Evolutionary conservation across 1,139 yeast species (phyloP), one percentile per base, ranked within the genome.

Genomic region (Scheffersomyces titani): DNA sequence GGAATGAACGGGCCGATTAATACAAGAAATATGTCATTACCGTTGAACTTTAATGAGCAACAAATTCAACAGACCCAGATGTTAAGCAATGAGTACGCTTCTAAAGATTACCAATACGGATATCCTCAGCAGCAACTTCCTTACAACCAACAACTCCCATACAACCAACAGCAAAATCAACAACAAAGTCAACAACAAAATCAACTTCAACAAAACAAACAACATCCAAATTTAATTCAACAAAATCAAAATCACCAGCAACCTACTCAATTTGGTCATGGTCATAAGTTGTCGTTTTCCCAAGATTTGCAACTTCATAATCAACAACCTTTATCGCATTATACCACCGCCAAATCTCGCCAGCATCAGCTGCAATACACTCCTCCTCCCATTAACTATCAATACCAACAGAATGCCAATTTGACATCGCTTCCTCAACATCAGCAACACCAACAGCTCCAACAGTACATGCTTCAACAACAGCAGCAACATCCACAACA

Each of bases 1-100:
- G 20, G 13, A 46, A 46, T 20, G 16, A 20, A 20, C 13, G 49
- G 49, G 6, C 49, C 49, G 22, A 13, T 22, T 9, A 16, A n/a
- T 19, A 52, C 54, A 44, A 56, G 63, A 52, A 57, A 60, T 49
- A 40, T 57, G 52, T 58, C 62, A 3, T 59, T 59, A 24, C 63
- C 63, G n/a, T 47, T 56, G 18, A 56, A 54, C 40, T 56, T 53
- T 44, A 55, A 51, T 49, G 13, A 47, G 36, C 46, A 21, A 51
- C n/a, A 52, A 48, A 13, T 21, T 50, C 48, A n/a, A n/a, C 13
- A 30, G 13, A 16, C 16, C 40, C 40, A 30, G 2, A 46, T 46
- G 24, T 13, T 46, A 3, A n/a, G 49, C 11, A 46, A 46, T 46
- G 49, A 46, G 11, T 46, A 46, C 49, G 22, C 22, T 6, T 22